Conservation (phyloP, 2,329 filamentous ascomycete genomes). For the Dothidotthia symphoricarpi region DNA sequence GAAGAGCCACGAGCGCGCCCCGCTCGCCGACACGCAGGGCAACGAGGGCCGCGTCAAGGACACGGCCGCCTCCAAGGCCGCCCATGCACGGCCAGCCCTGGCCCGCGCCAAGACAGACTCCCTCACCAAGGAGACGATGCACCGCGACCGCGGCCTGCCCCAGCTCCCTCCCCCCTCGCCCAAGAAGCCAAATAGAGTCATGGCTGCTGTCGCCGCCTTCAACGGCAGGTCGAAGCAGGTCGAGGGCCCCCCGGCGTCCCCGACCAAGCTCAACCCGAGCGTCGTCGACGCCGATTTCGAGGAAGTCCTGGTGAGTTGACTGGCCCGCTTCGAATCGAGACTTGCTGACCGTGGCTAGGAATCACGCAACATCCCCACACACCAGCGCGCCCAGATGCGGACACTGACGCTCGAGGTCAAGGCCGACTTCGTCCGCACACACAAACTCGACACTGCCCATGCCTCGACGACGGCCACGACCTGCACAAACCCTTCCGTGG, state of each 20-base stretch:
- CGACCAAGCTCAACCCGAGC: constrained; percentile 50
- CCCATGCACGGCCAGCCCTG: constrained; percentile 19
- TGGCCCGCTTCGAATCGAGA: constrained; percentile 19
- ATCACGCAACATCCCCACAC: constrained; percentile 87
- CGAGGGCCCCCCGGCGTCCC: constrained; percentile 27
- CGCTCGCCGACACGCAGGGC: constrained; percentile 35
- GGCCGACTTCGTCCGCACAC: constrained; percentile 89
- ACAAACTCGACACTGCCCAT: constrained; percentile 63
- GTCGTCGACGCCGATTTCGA: constrained; percentile 64
- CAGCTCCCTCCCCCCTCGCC: constrained; percentile 17
- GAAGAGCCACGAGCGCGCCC: constrained; percentile 35
- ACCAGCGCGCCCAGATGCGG: constrained; percentile 93
- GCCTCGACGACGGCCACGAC: constrained; percentile 50
- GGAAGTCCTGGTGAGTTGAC: constrained; percentile 57
- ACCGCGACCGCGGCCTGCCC: constrained; percentile 18
- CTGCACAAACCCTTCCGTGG: constrained; percentile 42
- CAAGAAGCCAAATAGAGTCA: constrained; percentile 54
- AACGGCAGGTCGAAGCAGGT: constrained; percentile 52
- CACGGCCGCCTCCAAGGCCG: constrained; percentile 19
- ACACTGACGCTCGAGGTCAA: constrained; percentile 87
- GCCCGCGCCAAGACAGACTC: constrained; percentile 31
- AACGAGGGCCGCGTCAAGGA: constrained; percentile 31
- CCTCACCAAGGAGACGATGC: constrained; percentile 6
- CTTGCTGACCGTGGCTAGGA: constrained; percentile 58
- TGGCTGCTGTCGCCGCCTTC: constrained; percentile 64